Evolutionary conservation across 306 rosid species (phyloP), one percentile per base, ranked within the genome.

Genomic region (Dicorynia guianensis): DNA sequence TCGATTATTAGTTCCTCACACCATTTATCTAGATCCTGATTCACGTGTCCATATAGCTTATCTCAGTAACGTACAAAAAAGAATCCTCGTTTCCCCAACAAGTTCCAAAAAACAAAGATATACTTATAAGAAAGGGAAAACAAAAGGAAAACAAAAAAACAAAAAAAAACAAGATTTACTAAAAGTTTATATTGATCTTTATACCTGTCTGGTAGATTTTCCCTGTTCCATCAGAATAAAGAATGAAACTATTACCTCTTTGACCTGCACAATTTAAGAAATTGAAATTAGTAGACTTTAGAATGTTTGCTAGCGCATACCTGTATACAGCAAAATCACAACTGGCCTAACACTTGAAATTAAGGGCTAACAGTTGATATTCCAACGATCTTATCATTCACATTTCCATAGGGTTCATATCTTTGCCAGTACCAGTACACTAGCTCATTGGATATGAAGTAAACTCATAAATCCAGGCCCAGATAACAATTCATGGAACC

Each of bases 141-240:
- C 9, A 0, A 5, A 11, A 30, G 46, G 48, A 59, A 60, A 47
- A 48, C 40, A 44, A 55, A 6, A 25, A 25, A 15, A 53, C 30
- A 5, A 53, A 4, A 65, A 40, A 8, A 40, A 25, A 25, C 43
- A 4, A 5, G 18, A 8, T 59, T 58, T 43, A 42, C 19, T 62
- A 65, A 59, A 58, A 76, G 34, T 49, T 69, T 30, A n/a, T 7
- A 30, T 18, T 56, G 74, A 74, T 20, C 11, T 50, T 9, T 63
- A 35, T 74, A 90, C 97, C 79, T 75, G 86, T 82, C 81, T 75
- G 34, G 94, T 91, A 50, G 97, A 89, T 84, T 91, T 94, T 63
- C 98, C 97, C 39, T 90, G 95, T 82, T 88, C 92, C 98, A 94
- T 94, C 81, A 94, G 65, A 78, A 94, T 85, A 67, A 75, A 94